Evolutionary conservation across 495 filamentous ascomycete species (phyloP).

Genomic region (Parachaetomium inaequale): DNA sequence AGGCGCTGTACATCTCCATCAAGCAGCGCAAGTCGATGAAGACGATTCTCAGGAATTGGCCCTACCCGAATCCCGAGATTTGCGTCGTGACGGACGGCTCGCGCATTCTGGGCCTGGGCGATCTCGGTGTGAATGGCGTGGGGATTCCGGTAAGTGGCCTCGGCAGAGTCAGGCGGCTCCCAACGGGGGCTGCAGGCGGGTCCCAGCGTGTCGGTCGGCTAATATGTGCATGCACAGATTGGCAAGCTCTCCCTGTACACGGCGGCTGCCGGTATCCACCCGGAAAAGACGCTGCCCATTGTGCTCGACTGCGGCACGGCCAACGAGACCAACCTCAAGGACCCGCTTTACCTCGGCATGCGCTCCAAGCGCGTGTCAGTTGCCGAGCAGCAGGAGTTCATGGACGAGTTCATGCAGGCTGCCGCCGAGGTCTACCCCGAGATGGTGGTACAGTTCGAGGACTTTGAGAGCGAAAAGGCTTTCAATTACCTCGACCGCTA

Average conservation of each 20-base stretch:
- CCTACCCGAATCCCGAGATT: conserved; percentile 82
- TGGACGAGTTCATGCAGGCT: conserved; percentile 97
- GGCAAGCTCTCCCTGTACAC: conserved; percentile 93
- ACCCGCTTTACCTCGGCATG: conserved; percentile 92
- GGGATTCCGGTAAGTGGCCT: conserved; percentile 79
- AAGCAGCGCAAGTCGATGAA: conserved; percentile 80
- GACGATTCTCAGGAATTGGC: conserved; percentile 86
- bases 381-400: conserved; percentile 83
- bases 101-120: conserved; percentile 90
- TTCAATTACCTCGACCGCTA: conserved; percentile 93
- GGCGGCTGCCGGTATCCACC: conserved; percentile 93
- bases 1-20: conserved; percentile 91
- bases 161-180: conserved; percentile 10
- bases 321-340: conserved; percentile 82
- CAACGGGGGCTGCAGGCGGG: conserved; percentile 12
- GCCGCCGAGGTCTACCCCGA: conserved; percentile 82
- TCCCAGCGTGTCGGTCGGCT: conserved; percentile 20
- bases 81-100: conserved; percentile 97
- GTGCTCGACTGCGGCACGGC: conserved; percentile 88
- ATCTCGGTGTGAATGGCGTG: conserved; percentile 96
- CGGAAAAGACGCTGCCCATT: conserved; percentile 85
- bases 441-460: conserved; percentile 97
- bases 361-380: conserved; percentile 74
- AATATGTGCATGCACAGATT: conserved; percentile 43
- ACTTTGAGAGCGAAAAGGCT: conserved; percentile 89